A percentile compares a stretch with the other conserved stretches of the same genome.
Evolutionary conservation across 768 basidiomycete species (phyloP).

Genomic region (Suillus spraguei): DNA sequence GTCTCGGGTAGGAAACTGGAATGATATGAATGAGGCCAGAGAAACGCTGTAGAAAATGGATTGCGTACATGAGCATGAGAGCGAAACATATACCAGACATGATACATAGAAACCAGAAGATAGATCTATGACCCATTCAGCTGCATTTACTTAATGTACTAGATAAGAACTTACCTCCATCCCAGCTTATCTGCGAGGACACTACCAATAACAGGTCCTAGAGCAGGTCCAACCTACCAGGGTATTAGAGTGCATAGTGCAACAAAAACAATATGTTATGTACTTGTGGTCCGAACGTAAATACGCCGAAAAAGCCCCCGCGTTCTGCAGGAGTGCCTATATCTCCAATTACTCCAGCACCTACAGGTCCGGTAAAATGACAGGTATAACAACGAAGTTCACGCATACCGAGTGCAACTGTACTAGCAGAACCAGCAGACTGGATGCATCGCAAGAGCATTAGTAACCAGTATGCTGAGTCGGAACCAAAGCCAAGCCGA

Average conservation of each 20-base stretch:
- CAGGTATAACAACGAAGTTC: neutral
- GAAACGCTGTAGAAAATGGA: slow-evolving; percentile 24
- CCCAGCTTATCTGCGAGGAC: slow-evolving; percentile 54
- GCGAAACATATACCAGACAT: slow-evolving; percentile 47
- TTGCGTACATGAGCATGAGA: slow-evolving; percentile 47
- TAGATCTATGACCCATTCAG: slow-evolving; percentile 39
- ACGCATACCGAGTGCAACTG: slow-evolving; percentile 65
- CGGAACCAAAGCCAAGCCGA: slow-evolving; percentile 58
- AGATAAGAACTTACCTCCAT: slow-evolving; percentile 49
- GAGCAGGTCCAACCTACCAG: slow-evolving; percentile 52
- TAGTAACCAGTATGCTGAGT: slow-evolving; percentile 75
- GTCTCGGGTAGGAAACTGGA: slow-evolving; percentile 32
- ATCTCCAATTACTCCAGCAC: slow-evolving; percentile 79
- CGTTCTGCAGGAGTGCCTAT: slow-evolving; percentile 73
- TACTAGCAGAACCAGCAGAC: slow-evolving; percentile 78
- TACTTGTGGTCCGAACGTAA: slow-evolving; percentile 66
- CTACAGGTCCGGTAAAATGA: slow-evolving; percentile 31
- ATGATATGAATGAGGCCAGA: slow-evolving; percentile 26
- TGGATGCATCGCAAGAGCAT: slow-evolving; percentile 82
- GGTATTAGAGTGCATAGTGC: neutral
- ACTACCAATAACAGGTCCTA: slow-evolving; percentile 49
- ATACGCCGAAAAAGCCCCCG: slow-evolving; percentile 73
- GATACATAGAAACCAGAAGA: slow-evolving; percentile 67
- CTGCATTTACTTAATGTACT: slow-evolving; percentile 2
- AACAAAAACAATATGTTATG: neutral